Conservation (phyloP, 2,329 filamentous ascomycete species). For the Exophiala lecanii-corni region DNA sequence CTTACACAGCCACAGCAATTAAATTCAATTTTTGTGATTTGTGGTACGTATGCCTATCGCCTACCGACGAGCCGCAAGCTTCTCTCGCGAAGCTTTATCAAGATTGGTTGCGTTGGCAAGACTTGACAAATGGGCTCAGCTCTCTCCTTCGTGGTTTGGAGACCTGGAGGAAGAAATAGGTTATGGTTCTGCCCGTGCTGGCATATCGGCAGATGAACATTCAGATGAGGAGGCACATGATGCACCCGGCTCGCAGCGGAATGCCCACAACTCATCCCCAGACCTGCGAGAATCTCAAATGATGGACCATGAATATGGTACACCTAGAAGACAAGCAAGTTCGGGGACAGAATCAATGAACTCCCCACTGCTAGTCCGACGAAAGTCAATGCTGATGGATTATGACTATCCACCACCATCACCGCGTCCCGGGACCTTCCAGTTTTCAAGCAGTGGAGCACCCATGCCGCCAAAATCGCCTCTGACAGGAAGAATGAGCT, state of each 20-base stretch:
- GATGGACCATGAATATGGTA: not conserved
- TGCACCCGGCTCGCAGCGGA: too few relatives aligned
- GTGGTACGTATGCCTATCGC: too few relatives aligned
- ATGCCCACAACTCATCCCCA: too few relatives aligned
- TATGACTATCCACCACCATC: not conserved
- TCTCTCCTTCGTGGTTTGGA: not conserved
- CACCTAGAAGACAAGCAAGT: too few relatives aligned
- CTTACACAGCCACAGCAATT: too few relatives aligned
- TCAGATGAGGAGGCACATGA: too few relatives aligned
- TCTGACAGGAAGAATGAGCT: not conserved
- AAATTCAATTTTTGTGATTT: too few relatives aligned
- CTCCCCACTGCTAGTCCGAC: not conserved
- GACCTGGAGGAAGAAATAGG: not conserved
- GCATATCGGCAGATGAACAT: too few relatives aligned
- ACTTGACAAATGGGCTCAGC: not conserved
- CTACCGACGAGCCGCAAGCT: too few relatives aligned
- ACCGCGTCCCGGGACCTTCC: not conserved
- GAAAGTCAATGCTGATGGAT: not conserved
- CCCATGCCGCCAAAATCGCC: not conserved
- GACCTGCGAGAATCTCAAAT: too few relatives aligned
- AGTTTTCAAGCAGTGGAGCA: not conserved
- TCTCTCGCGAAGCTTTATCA: not conserved
- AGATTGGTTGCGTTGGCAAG: not conserved
- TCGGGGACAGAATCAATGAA: not conserved
- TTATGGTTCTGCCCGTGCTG: not conserved